Percentiles rank a stretch among this genome's conserved stretches.
Conservation (phyloP, 1,284 basidiomycete species). For the Bjerkandera adusta region DNA sequence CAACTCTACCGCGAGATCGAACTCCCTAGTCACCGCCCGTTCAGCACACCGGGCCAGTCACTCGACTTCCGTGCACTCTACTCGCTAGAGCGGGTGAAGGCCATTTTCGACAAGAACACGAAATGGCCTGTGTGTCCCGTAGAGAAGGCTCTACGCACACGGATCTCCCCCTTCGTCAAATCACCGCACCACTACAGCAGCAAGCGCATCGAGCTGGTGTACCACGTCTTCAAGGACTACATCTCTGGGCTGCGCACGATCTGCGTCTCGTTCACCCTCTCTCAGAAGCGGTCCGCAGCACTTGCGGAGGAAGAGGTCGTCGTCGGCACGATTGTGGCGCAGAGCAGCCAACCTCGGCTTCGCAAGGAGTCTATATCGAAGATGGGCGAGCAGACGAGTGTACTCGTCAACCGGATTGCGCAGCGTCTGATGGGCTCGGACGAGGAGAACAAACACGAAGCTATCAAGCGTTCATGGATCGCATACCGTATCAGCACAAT, state of each 20-base stretch:
- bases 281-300: conserved; percentile 9
- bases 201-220: conserved; percentile 5
- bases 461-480: conserved; percentile 45
- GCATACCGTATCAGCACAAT: conserved; percentile 45
- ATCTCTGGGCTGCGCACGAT: conserved; percentile 22
- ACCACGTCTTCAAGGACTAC: conserved; percentile 16
- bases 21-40: conserved; percentile 33
- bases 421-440: not conserved
- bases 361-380: conserved; percentile 22
- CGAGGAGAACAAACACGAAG: conserved; percentile 1
- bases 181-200: not conserved
- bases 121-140: too few species aligned
- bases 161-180: not conserved
- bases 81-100: not conserved
- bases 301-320: conserved; percentile 29
- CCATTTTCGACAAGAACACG: not conserved
- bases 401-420: conserved; percentile 15
- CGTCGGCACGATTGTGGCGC: conserved; percentile 27
- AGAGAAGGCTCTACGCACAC: not conserved
- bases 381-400: conserved; percentile 23
- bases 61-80: not conserved
- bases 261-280: conserved; percentile 18
- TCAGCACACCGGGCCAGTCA: not conserved
- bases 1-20: conserved; percentile 50
- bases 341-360: conserved; percentile 20